Conservation (phyloP, 495 filamentous ascomycete genomes). For the Trypethelium eluteriae region DNA sequence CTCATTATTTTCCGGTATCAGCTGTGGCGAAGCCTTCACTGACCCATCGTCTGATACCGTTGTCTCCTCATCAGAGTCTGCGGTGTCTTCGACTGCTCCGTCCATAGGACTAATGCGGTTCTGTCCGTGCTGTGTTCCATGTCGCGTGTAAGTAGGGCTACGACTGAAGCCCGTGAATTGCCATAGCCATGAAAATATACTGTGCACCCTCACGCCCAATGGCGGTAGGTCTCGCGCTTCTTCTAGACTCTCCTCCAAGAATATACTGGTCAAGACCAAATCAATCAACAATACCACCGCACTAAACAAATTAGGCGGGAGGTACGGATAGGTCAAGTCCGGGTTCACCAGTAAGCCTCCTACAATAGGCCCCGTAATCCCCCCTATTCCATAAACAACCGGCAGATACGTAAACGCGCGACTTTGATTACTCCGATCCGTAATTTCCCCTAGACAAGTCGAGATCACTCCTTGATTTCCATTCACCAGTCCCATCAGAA, state of each 20-base stretch:
- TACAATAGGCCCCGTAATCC: conserved; percentile 82
- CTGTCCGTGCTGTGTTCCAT: conserved; percentile 18
- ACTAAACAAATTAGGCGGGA: conserved; percentile 72
- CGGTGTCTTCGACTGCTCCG: conserved; percentile 34
- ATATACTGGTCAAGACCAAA: conserved; percentile 61
- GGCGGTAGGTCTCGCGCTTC: conserved; percentile 58
- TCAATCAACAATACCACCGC: conserved; percentile 64
- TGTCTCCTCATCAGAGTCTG: conserved; percentile 37
- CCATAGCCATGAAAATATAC: conserved; percentile 64
- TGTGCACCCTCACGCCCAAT: conserved; percentile 49
- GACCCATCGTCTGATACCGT: conserved; percentile 19
- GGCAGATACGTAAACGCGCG: conserved; percentile 87
- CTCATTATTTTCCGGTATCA: conserved; percentile 36
- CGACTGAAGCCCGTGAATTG: conserved; percentile 52
- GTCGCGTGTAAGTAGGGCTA: conserved; percentile 52
- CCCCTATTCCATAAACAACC: conserved; percentile 84
- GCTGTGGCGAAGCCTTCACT: conserved; percentile 31
- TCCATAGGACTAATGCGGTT: conserved; percentile 17
- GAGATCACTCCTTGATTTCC: conserved; percentile 84
- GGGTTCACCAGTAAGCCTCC: conserved; percentile 74
- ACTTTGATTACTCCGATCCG: conserved; percentile 88
- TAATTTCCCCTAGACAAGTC: conserved; percentile 90
- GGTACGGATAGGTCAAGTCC: conserved; percentile 57
- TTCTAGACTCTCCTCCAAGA: conserved; percentile 84
- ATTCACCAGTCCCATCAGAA: conserved; percentile 84